Evolutionary conservation across 768 basidiomycete species (phyloP).

Genomic region (Russula virescens): DNA sequence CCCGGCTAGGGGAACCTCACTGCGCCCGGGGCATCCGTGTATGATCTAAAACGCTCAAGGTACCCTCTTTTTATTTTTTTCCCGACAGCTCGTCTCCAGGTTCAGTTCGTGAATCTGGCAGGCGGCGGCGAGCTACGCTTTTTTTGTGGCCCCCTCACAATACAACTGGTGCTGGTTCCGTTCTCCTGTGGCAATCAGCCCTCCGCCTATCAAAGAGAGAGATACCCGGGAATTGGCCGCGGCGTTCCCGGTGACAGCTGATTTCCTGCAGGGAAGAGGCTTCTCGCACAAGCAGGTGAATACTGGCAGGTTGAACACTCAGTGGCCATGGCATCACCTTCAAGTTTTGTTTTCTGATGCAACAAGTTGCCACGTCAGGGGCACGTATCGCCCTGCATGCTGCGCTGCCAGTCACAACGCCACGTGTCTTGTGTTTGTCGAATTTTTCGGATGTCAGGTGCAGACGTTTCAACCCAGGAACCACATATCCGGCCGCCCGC

Average conservation of each 20-base stretch:
- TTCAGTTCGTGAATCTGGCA: not conserved
- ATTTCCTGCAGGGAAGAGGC: not conserved
- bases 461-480: not conserved
- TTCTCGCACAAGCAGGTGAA: not conserved
- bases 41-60: not conserved
- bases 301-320: not conserved
- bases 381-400: not conserved
- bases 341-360: slow-evolving; percentile 1
- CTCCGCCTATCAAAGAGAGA: not conserved
- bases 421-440: not conserved
- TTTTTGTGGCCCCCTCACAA: not conserved
- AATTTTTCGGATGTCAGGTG: not conserved
- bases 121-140: not conserved
- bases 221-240: not conserved
- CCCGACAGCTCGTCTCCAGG: slow-evolving; percentile 6
- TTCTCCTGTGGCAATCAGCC: slow-evolving; percentile 1
- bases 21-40: not conserved
- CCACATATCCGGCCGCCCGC: not conserved
- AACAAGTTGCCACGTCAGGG: slow-evolving; percentile 11
- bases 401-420: not conserved
- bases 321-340: slow-evolving; percentile 8
- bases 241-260: not conserved
- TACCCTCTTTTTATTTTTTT: not conserved
- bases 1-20: not conserved
- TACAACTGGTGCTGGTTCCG: not conserved